Conservation (phyloP, 441 rosid species). For the Eruca vesicaria region DNA sequence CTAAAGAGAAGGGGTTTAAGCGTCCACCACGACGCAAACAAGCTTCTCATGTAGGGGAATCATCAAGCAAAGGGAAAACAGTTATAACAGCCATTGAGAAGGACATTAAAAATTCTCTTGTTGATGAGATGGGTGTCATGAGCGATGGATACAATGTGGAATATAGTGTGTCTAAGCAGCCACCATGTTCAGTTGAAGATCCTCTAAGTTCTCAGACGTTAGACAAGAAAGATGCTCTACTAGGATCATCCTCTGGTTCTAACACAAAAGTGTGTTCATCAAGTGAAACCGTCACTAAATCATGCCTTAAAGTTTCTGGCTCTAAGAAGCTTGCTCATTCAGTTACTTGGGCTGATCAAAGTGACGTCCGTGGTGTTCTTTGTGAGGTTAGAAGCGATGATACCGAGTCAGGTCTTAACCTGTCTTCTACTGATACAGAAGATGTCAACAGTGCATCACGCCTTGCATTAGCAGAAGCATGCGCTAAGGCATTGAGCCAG, state of each 20-base stretch:
- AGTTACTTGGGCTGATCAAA: slow-evolving; percentile 82
- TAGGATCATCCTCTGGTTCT: slow-evolving; percentile 39
- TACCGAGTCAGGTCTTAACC: slow-evolving; percentile 23
- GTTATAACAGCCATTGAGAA: slow-evolving; percentile 1
- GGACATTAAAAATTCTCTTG: background rate
- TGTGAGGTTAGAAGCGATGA: slow-evolving; percentile 47
- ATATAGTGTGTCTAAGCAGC: slow-evolving; percentile 32
- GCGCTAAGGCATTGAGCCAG: slow-evolving; percentile 69
- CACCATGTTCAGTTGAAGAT: slow-evolving; percentile 14
- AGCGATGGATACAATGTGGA: slow-evolving; percentile 40
- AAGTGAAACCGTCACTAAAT: slow-evolving; percentile 45
- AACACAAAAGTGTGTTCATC: slow-evolving; percentile 30
- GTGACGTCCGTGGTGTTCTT: slow-evolving; percentile 42
- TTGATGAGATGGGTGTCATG: slow-evolving; percentile 61
- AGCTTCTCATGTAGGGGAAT: slow-evolving; percentile 27
- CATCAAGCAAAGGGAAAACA: slow-evolving; percentile 33
- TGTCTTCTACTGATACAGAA: slow-evolving; percentile 24
- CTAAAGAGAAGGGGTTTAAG: slow-evolving; percentile 23
- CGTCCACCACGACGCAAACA: slow-evolving; percentile 33
- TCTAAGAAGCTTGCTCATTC: slow-evolving; percentile 50
- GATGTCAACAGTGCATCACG: slow-evolving; percentile 41
- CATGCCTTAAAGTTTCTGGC: slow-evolving; percentile 67
- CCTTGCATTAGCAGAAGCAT: slow-evolving; percentile 74
- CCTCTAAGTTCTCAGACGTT: slow-evolving; percentile 11
- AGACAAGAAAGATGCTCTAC: slow-evolving; percentile 16